Conservation (phyloP, 257 asterid genomes). For the Salvia miltiorrhiza region DNA sequence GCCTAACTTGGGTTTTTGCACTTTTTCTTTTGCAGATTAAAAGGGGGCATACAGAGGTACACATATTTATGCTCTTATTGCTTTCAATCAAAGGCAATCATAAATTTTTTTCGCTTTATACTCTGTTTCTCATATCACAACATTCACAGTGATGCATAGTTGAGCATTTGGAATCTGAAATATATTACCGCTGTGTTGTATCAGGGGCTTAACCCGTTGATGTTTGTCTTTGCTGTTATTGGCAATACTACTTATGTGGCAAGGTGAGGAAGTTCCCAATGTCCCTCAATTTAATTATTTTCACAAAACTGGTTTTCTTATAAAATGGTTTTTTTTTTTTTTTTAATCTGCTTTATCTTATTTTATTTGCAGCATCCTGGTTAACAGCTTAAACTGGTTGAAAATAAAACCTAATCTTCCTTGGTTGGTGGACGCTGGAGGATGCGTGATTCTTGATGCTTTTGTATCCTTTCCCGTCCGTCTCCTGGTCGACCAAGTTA, state of each 20-base stretch:
- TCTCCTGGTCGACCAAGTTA: neutral
- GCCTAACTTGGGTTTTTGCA: slow-evolving; percentile 10
- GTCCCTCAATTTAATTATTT: no score
- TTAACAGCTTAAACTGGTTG: slow-evolving; percentile 57
- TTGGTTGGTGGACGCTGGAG: slow-evolving; percentile 73
- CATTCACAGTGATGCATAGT: neutral
- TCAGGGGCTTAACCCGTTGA: slow-evolving; percentile 75
- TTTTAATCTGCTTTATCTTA: neutral
- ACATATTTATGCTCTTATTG: neutral
- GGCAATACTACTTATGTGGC: slow-evolving; percentile 70
- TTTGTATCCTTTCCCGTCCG: slow-evolving; percentile 52
- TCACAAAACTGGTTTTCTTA: neutral
- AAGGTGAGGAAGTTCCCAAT: no score
- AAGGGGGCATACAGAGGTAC: slow-evolving; percentile 69
- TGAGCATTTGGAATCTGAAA: neutral
- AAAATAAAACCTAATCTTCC: slow-evolving; percentile 60
- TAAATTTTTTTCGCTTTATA: neutral
- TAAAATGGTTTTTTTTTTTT: neutral
- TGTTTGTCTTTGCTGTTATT: slow-evolving; percentile 74
- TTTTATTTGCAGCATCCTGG: slow-evolving; percentile 50
- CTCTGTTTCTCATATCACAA: neutral
- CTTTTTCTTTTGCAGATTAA: slow-evolving; percentile 39
- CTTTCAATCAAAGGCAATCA: neutral
- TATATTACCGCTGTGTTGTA: neutral
- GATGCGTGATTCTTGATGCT: slow-evolving; percentile 63